Evolutionary conservation across 371 early-diverging fungal genomes (phyloP).

Genomic region (Syncephalastrum monosporum): DNA sequence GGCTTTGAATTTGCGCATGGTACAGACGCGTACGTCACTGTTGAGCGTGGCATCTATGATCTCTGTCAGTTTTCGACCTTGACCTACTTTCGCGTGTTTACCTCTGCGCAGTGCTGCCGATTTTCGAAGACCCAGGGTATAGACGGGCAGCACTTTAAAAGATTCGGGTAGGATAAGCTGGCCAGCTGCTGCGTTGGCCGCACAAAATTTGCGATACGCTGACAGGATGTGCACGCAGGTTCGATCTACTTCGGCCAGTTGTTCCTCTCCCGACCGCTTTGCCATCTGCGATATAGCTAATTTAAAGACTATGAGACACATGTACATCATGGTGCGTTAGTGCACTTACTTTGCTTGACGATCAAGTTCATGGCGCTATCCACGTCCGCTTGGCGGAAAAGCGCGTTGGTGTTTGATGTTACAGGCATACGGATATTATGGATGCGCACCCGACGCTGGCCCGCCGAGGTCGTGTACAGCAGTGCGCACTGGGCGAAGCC

Average conservation of each 20-base stretch:
- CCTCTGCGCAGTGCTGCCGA: slow-evolving; percentile 71
- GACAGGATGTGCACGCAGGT: slow-evolving; percentile 83
- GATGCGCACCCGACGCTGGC: slow-evolving; percentile 91
- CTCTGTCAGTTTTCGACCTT: background rate
- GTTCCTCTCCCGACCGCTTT: background rate
- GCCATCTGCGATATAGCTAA: background rate
- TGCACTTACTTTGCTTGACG: slow-evolving; percentile 63
- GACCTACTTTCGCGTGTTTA: slow-evolving; percentile 12
- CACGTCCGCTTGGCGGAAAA: slow-evolving; percentile 91
- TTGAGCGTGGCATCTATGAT: slow-evolving; percentile 33
- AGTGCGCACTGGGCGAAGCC: slow-evolving; percentile 88
- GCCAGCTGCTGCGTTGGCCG: slow-evolving; percentile 83
- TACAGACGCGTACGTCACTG: slow-evolving; percentile 76
- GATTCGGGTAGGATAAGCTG: slow-evolving; percentile 96
- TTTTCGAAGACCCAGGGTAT: slow-evolving; percentile 67
- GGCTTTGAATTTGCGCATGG: slow-evolving; percentile 74
- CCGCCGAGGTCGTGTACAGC: slow-evolving; percentile 86
- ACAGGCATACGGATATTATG: slow-evolving; percentile 84
- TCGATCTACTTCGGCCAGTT: slow-evolving; percentile 12
- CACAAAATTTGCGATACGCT: slow-evolving; percentile 91
- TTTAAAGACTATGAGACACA: slow-evolving; percentile 61
- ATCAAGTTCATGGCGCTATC: slow-evolving; percentile 89
- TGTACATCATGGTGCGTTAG: too few relatives aligned
- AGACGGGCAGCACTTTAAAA: slow-evolving; percentile 93
- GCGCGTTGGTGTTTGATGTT: slow-evolving; percentile 70